Evolutionary conservation across 352 stramenopile species (phyloP), one percentile per base, ranked within the genome.

Genomic region (Aphanomyces euteiches): DNA sequence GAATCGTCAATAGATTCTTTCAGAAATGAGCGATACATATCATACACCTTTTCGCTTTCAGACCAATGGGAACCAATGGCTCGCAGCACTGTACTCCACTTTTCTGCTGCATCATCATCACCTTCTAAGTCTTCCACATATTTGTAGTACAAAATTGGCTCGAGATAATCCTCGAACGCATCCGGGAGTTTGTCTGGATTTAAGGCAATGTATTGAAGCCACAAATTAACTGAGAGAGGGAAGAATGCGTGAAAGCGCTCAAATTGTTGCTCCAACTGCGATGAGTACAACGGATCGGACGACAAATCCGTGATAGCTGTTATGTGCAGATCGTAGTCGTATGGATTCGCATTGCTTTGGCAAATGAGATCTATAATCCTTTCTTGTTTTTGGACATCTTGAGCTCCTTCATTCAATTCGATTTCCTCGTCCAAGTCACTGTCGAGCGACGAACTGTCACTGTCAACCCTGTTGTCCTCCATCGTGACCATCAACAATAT

Each of bases 251-350:
- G 59, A 19, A 67, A 67, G 1, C 59, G 59, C 2, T 39, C n/a
- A 54, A 67, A 67, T 34, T 67, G 59, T 54, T 53, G 39, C 59
- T 67, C 39, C 15, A 67, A 40, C n/a, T 67, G 59, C n/a, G 59
- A 67, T 36, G 59, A 6, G 7, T 41, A 54, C 13, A 67, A n/a
- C 10, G 40, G 59, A 56, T 56, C 43, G 4, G 15, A 17, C 59
- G 59, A 67, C 15, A 67, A 37, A n/a, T 17, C 59, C 6, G 4
- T 39, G 37, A 67, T 54, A 8, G 59, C 59, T 21, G 17, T 12
- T 19, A 67, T 5, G 41, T 67, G 59, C 6, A 67, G 59, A 28
- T 67, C 43, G n/a, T 67, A 67, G 41, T 67, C 43, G 43, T 67
- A 40, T 4, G 59, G 59, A n/a, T 37, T 67, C 19, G 34, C 41